Evolutionary conservation across 192 early-diverging fungal genomes (phyloP).

Genomic region (Spizellomyces sp.): DNA sequence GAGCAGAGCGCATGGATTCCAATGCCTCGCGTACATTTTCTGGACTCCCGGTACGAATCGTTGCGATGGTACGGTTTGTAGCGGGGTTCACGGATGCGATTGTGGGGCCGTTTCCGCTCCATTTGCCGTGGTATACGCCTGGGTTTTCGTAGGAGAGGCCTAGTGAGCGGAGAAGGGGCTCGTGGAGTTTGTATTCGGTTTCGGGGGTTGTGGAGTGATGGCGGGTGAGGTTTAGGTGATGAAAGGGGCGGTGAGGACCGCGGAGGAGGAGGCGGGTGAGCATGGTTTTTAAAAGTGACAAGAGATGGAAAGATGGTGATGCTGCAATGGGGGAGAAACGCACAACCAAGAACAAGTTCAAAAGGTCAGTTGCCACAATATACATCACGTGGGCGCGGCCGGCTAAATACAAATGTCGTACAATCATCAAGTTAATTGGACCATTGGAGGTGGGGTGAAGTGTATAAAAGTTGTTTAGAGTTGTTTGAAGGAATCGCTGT

Average conservation of each 20-base stretch:
- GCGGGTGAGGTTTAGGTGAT: neutral
- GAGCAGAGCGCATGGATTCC: too few relatives aligned
- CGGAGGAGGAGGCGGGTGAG: neutral
- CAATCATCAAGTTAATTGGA: too few relatives aligned
- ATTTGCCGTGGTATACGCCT: conserved; percentile 51
- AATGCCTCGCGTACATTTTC: conserved; percentile 63
- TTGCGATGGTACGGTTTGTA: conserved; percentile 83
- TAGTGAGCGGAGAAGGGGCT: conserved; percentile 14
- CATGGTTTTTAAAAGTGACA: neutral
- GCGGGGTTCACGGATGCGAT: conserved; percentile 57
- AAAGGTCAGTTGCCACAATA: too few relatives aligned
- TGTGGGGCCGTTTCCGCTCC: conserved; percentile 45
- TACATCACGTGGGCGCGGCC: too few relatives aligned
- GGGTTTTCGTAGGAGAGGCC: conserved; percentile 33
- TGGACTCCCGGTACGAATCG: conserved; percentile 68
- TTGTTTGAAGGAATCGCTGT: too few relatives aligned
- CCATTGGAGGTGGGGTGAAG: too few relatives aligned
- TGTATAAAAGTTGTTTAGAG: too few relatives aligned
- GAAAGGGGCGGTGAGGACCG: neutral
- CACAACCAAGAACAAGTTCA: too few relatives aligned
- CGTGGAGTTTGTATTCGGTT: conserved; percentile 18
- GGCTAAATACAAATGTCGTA: too few relatives aligned
- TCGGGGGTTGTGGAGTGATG: neutral
- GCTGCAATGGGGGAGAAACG: too few relatives aligned
- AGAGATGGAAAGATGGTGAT: too few relatives aligned